These are phyloP conservation scores for Cryptococcus deneoformans DNA, from an alignment of 1,284 basidiomycete genomes.

Conservation along the genomic window DNA sequence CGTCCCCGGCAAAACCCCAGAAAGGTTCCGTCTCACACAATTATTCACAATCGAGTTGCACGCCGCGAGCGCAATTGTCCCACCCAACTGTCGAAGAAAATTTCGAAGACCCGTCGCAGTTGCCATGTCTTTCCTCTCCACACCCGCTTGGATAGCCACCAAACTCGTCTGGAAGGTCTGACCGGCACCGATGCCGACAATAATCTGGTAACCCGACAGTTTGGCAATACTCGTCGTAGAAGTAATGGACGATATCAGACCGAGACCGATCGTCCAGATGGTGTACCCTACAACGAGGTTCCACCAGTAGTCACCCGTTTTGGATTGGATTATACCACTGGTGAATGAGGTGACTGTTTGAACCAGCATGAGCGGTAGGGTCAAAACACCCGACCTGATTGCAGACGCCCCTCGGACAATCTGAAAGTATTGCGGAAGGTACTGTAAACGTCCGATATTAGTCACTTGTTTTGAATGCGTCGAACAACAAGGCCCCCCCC, in stretches of 20 bases:
- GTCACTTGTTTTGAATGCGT: not conserved
- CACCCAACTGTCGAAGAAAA: slow-evolving; percentile 43
- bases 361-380: slow-evolving; percentile 63
- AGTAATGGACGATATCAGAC: slow-evolving; percentile 63
- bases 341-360: slow-evolving; percentile 56
- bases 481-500: no score
- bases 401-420: slow-evolving; percentile 63
- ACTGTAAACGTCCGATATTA: slow-evolving; percentile 6
- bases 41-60: slow-evolving; percentile 37
- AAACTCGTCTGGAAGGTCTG: slow-evolving; percentile 46
- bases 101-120: slow-evolving; percentile 41
- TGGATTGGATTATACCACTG: slow-evolving; percentile 60
- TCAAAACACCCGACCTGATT: slow-evolving; percentile 60
- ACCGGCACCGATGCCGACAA: slow-evolving; percentile 60
- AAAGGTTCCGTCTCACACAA: slow-evolving; percentile 23
- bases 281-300: slow-evolving; percentile 65
- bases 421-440: slow-evolving; percentile 73
- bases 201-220: slow-evolving; percentile 65
- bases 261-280: slow-evolving; percentile 67
- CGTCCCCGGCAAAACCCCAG: not conserved
- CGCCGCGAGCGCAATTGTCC: slow-evolving; percentile 31
- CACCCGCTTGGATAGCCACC: slow-evolving; percentile 56
- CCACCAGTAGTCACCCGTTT: slow-evolving; percentile 62
- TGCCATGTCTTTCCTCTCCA: slow-evolving; percentile 43
- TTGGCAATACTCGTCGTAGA: slow-evolving; percentile 55